A percentile compares a stretch with the other conserved stretches of the same genome.
Evolutionary conservation across 1,139 yeast species (phyloP).

Genomic region (Suhomyces panamericanus): DNA sequence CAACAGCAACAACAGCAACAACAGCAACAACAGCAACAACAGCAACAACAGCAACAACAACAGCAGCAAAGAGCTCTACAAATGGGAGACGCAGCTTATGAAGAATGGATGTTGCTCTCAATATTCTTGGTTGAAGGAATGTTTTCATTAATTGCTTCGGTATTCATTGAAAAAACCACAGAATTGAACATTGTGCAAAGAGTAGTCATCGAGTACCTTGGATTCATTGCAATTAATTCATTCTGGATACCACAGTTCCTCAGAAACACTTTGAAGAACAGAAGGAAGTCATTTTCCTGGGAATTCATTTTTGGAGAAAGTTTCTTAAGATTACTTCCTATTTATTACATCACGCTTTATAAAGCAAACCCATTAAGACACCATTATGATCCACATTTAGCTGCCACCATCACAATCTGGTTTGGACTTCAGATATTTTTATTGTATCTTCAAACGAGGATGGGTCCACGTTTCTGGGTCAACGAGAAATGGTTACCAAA

Average conservation of each 20-base stretch:
- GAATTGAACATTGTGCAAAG: slow-evolving; percentile 67
- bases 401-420: slow-evolving; percentile 51
- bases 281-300: slow-evolving; percentile 68
- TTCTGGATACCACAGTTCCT: slow-evolving; percentile 92
- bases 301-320: slow-evolving; percentile 70
- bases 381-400: slow-evolving; percentile 54
- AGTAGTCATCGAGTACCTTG: slow-evolving; percentile 54
- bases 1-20: background rate
- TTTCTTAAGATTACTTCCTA: slow-evolving; percentile 60
- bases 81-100: slow-evolving; percentile 14
- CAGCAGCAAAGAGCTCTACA: background rate
- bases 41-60: slow-evolving; percentile 9
- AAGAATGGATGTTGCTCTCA: slow-evolving; percentile 41
- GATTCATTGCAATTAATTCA: slow-evolving; percentile 58
- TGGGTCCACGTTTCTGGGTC: slow-evolving; percentile 84
- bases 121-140: slow-evolving; percentile 65
- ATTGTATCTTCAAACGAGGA: slow-evolving; percentile 58
- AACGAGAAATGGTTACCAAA: slow-evolving; percentile 73
- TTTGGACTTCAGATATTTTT: slow-evolving; percentile 53
- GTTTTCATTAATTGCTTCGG: slow-evolving; percentile 56
- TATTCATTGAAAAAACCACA: slow-evolving; percentile 56
- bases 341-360: slow-evolving; percentile 57
- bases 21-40: too few relatives aligned
- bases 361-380: slow-evolving; percentile 51
- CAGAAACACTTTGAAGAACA: slow-evolving; percentile 72